Evolutionary conservation across 2,329 filamentous ascomycete genomes (phyloP).

Genomic region (Esteya vermicola): DNA sequence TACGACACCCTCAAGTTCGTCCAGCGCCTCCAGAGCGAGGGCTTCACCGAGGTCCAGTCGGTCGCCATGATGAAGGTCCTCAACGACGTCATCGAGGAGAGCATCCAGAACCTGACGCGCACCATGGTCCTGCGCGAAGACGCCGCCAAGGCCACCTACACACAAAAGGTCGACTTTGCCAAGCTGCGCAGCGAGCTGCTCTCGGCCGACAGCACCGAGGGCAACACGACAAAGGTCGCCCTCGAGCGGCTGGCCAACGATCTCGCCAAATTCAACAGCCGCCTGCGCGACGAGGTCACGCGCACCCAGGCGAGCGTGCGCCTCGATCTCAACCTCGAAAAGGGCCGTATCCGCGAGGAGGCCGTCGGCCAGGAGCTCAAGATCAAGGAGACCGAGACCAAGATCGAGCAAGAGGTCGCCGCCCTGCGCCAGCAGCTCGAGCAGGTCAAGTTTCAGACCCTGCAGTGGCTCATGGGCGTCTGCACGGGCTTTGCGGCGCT

Average conservation of each 20-base stretch:
- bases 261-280: conserved; percentile 80
- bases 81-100: conserved; percentile 92
- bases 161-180: conserved; percentile 92
- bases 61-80: conserved; percentile 98
- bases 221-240: conserved; percentile 71
- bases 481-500: conserved; percentile 53
- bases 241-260: conserved; percentile 92
- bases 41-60: conserved; percentile 88
- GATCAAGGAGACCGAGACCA: conserved; percentile 96
- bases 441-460: conserved; percentile 91
- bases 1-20: conserved; percentile 98
- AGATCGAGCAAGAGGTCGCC: conserved; percentile 95
- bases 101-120: conserved; percentile 90
- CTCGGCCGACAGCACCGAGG: conserved; percentile 82
- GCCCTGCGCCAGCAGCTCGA: conserved; percentile 83
- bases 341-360: conserved; percentile 91
- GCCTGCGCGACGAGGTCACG: conserved; percentile 84
- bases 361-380: conserved; percentile 93
- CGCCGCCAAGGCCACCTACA: conserved; percentile 64
- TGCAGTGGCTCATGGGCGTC: conserved; percentile 95
- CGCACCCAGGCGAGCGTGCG: conserved; percentile 87
- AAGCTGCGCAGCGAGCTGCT: conserved; percentile 91
- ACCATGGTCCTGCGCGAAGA: conserved; percentile 98
- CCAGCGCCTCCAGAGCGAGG: conserved; percentile 74
- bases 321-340: conserved; percentile 88